Conservation (phyloP, 2,329 filamentous ascomycete genomes). For the Periconia sp. region DNA sequence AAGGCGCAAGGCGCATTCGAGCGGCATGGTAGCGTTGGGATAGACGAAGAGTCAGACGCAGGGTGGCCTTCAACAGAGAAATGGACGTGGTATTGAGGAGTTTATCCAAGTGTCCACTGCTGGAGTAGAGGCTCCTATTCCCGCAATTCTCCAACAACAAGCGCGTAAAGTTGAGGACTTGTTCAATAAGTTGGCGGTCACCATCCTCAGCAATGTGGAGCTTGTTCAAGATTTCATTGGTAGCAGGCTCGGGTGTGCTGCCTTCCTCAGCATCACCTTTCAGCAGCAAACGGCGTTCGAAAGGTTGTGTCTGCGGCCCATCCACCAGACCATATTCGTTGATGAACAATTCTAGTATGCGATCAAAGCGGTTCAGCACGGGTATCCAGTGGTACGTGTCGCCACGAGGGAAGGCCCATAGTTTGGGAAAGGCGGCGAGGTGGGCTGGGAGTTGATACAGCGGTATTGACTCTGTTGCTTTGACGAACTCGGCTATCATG, state of each 20-base stretch:
- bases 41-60: conserved; percentile 80
- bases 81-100: conserved; percentile 86
- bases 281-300: conserved; percentile 66
- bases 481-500: conserved; percentile 80
- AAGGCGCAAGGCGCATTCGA: conserved; percentile 70
- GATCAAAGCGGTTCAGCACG: conserved; percentile 89
- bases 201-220: conserved; percentile 72
- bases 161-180: conserved; percentile 80
- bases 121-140: conserved; percentile 93
- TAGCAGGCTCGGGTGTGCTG: conserved; percentile 28
- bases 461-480: conserved; percentile 66
- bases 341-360: conserved; percentile 79
- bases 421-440: conserved; percentile 77
- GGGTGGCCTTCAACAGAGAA: conserved; percentile 72
- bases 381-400: conserved; percentile 99
- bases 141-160: conserved; percentile 92
- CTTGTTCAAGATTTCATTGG: conserved; percentile 50
- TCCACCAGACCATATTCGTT: conserved; percentile 76
- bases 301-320: conserved; percentile 78
- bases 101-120: conserved; percentile 85
- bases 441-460: conserved; percentile 76
- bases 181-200: conserved; percentile 77
- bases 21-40: conserved; percentile 92
- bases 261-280: conserved; percentile 56
- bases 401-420: conserved; percentile 94